A percentile compares a stretch with the other conserved stretches of the same genome.
Evolutionary conservation across 1,139 yeast genomes (phyloP).

Genomic region (Diutina neorugosa): DNA sequence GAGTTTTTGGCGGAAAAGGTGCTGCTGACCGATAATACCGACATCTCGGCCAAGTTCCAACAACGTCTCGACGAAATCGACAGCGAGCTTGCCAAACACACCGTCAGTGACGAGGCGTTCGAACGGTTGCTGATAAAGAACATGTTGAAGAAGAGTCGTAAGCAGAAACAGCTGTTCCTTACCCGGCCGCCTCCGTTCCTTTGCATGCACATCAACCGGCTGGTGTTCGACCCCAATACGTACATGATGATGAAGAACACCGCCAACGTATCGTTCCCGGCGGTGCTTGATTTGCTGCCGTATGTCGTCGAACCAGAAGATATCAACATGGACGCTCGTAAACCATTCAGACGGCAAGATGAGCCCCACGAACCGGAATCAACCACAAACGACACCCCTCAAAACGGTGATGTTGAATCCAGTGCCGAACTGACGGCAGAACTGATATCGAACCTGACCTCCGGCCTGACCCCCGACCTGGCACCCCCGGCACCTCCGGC

Average conservation of each 20-base stretch:
- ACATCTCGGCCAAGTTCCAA: slow-evolving; percentile 32
- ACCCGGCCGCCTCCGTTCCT: slow-evolving; percentile 78
- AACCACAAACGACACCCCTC: not conserved
- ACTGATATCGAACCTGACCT: slow-evolving; percentile 6
- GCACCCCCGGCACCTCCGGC: not conserved
- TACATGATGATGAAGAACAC: slow-evolving; percentile 76
- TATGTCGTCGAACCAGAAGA: slow-evolving; percentile 62
- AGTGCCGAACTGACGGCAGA: not conserved
- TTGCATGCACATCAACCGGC: slow-evolving; percentile 78
- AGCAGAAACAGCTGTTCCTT: slow-evolving; percentile 71
- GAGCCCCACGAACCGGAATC: slow-evolving; percentile 7
- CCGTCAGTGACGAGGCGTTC: slow-evolving; percentile 71
- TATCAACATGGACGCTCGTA: slow-evolving; percentile 69
- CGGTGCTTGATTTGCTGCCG: slow-evolving; percentile 49
- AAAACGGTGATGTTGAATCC: not conserved
- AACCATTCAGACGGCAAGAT: slow-evolving; percentile 57
- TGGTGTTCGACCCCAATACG: slow-evolving; percentile 82
- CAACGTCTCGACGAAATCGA: slow-evolving; percentile 45
- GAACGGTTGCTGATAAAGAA: slow-evolving; percentile 62
- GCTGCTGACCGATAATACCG: slow-evolving; percentile 19
- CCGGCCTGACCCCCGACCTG: no score
- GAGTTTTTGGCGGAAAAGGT: slow-evolving; percentile 37
- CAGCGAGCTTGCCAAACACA: slow-evolving; percentile 45
- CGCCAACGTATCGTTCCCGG: slow-evolving; percentile 69
- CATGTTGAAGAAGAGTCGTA: slow-evolving; percentile 63